These are phyloP conservation scores for Xylona heveae DNA, from an alignment of 495 filamentous ascomycete species.

Conservation along the genomic window DNA sequence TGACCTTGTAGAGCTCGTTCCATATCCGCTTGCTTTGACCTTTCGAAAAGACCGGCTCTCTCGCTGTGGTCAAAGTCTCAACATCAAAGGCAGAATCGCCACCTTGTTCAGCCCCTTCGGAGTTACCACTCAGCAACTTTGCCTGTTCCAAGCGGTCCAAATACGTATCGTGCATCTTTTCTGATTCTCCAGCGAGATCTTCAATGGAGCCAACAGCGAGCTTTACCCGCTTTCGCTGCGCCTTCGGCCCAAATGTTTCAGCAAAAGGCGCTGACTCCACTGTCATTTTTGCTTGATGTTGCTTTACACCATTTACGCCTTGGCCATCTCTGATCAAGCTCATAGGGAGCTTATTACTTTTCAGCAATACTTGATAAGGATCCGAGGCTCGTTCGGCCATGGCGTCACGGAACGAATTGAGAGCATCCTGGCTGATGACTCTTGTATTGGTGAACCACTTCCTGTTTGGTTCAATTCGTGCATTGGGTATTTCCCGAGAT, in stretches of 20 bases:
- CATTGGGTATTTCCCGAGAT: constrained; percentile 53
- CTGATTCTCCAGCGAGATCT: constrained; percentile 62
- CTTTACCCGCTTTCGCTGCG: constrained; percentile 80
- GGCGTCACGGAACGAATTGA: constrained; percentile 71
- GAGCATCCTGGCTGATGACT: constrained; percentile 43
- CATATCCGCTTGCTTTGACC: constrained; percentile 89
- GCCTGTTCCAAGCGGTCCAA: constrained; percentile 55
- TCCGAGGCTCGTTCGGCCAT: constrained; percentile 78
- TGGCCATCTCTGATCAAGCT: constrained; percentile 47
- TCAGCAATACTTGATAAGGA: constrained; percentile 79
- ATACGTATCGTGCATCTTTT: constrained; percentile 57
- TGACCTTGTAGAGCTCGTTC: constrained; percentile 98
- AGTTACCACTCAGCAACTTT: constrained; percentile 44
- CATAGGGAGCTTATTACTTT: constrained; percentile 88
- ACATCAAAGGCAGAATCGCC: constrained; percentile 25
- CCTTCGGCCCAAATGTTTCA: constrained; percentile 87
- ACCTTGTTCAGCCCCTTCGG: constrained; percentile 26
- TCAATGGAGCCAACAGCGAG: constrained; percentile 56
- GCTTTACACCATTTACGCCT: constrained; percentile 59
- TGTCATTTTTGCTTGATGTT: constrained; percentile 85
- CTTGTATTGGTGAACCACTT: constrained; percentile 55
- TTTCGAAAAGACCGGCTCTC: constrained; percentile 83
- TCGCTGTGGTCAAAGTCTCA: constrained; percentile 38
- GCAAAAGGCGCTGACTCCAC: constrained; percentile 69
- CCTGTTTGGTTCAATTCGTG: constrained; percentile 81